Conservation (phyloP, 495 filamentous ascomycete genomes). For the Daldinia caldariorum region DNA sequence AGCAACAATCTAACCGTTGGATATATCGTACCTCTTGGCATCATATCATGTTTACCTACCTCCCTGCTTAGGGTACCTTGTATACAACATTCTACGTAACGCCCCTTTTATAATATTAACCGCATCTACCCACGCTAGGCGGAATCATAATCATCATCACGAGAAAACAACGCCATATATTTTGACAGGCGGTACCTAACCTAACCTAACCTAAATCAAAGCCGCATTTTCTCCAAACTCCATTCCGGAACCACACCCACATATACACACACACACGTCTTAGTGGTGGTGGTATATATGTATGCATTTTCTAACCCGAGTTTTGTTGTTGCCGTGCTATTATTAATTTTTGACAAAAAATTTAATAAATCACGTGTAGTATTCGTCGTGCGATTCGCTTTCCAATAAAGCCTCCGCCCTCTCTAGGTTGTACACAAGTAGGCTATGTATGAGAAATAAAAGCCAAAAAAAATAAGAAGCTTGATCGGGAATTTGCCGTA, state of each 20-base stretch:
- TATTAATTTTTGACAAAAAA: neutral
- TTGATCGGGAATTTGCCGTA: neutral
- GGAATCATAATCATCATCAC: neutral
- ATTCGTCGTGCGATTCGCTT: neutral
- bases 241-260: neutral
- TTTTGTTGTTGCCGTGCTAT: neutral
- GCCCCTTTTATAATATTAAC: no score
- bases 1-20: no score
- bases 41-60: no score
- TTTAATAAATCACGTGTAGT: neutral
- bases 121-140: neutral
- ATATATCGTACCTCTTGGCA: no score
- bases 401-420: slow-evolving; percentile 5
- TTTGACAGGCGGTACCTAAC: no score
- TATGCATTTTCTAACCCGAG: neutral
- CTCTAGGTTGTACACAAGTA: neutral
- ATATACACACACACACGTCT: neutral
- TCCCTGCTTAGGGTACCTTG: no score
- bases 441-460: neutral
- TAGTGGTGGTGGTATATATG: neutral
- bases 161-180: no score
- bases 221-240: slow-evolving; percentile 4
- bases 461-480: neutral
- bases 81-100: no score
- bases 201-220: neutral